phyloP scores from a whole-genome alignment of 2,329 filamentous ascomycete genomes.

The Cladosporium phlei region DNA sequence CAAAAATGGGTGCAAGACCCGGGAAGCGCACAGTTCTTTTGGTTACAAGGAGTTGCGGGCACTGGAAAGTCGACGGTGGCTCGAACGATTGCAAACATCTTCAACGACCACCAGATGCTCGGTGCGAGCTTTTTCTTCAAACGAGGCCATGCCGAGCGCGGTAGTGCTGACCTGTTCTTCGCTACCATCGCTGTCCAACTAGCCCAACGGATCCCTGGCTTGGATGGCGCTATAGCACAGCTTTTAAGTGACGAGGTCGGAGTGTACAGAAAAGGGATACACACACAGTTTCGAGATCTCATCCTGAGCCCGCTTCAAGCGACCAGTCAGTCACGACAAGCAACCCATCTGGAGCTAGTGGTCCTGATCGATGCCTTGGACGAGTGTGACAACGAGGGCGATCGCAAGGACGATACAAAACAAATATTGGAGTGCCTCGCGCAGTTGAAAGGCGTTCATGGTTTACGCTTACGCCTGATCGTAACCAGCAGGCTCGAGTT shows the following conservation, averaged over 20 bases:
- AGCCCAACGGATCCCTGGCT: conserved; percentile 1
- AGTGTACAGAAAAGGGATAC: not conserved
- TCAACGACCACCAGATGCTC: conserved; percentile 10
- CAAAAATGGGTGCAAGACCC: not conserved
- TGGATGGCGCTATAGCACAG: not conserved
- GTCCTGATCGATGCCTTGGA: conserved; percentile 31
- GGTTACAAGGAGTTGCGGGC: conserved; percentile 31
- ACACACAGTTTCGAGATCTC: conserved; percentile 15
- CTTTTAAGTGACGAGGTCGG: conserved; percentile 4
- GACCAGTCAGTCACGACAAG: not conserved
- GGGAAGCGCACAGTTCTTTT: conserved; percentile 23
- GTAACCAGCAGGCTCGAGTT: conserved; percentile 25
- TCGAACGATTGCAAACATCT: conserved; percentile 24
- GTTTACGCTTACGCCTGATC: conserved; percentile 18
- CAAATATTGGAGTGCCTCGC: conserved; percentile 18
- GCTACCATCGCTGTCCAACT: conserved; percentile 17
- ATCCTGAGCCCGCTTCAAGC: conserved; percentile 12
- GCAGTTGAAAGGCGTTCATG: conserved; percentile 8
- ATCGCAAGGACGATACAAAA: not conserved
- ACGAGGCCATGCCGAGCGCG: conserved; percentile 14
- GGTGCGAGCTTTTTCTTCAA: conserved; percentile 25
- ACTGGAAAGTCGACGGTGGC: conserved; percentile 34
- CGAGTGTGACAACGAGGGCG: conserved; percentile 25
- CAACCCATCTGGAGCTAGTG: not conserved
- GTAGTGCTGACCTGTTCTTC: conserved; percentile 16